Conservation (phyloP, 805 yeast species). For the Blastobotrys terrestris region DNA sequence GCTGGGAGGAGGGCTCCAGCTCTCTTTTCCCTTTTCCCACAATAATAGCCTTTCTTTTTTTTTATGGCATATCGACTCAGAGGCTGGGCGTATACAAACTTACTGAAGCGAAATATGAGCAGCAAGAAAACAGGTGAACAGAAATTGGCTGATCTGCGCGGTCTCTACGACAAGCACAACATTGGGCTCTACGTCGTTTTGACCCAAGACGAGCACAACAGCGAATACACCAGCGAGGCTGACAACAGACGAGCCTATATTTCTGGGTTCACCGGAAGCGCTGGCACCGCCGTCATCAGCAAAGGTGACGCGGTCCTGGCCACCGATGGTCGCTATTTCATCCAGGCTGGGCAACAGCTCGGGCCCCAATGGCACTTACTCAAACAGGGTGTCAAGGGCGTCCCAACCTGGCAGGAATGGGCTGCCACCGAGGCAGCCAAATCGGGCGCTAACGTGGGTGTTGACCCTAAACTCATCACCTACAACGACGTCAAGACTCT, state of each 20-base stretch:
- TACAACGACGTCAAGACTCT: slow-evolving; percentile 33
- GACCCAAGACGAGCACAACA: slow-evolving; percentile 89
- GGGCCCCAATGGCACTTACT: slow-evolving; percentile 74
- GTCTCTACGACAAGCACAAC: slow-evolving; percentile 54
- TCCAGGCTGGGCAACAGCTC: slow-evolving; percentile 82
- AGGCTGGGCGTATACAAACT: slow-evolving; percentile 11
- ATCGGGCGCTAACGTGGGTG: slow-evolving; percentile 54
- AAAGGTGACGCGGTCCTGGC: slow-evolving; percentile 65
- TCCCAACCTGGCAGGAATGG: slow-evolving; percentile 78
- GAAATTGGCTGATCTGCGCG: slow-evolving; percentile 49
- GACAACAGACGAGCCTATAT: slow-evolving; percentile 82
- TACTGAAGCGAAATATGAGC: not conserved
- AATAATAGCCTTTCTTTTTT: not conserved
- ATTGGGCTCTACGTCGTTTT: slow-evolving; percentile 73
- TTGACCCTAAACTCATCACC: slow-evolving; percentile 73
- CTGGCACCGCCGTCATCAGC: slow-evolving; percentile 87
- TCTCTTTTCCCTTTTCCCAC: not conserved
- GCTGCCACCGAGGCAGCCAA: slow-evolving; percentile 49
- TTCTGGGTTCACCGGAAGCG: slow-evolving; percentile 84
- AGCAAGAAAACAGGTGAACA: not conserved
- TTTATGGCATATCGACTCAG: slow-evolving; percentile 14
- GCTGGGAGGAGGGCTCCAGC: not conserved
- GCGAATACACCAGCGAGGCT: slow-evolving; percentile 76
- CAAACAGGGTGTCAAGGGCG: slow-evolving; percentile 70
- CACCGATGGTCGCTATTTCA: slow-evolving; percentile 92